These are phyloP conservation scores for Mortierella sp. DNA, from an alignment of 371 early-diverging fungal genomes.

Conservation along the genomic window DNA sequence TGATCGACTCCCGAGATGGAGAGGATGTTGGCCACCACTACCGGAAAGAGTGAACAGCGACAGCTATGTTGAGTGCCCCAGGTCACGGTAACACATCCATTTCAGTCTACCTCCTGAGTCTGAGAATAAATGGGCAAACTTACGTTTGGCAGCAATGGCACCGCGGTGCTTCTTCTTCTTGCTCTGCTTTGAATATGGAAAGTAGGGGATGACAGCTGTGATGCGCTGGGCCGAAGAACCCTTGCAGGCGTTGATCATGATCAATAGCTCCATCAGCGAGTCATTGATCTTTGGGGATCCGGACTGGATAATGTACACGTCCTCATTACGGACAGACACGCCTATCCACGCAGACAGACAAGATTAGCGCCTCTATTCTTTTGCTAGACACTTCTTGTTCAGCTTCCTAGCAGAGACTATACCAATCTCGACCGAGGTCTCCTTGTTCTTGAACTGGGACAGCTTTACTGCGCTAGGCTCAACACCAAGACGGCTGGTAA, in stretches of 20 bases:
- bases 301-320: conserved; percentile 97
- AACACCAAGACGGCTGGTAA: conserved; percentile 84
- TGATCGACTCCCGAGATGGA: conserved; percentile 96
- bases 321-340: conserved; percentile 93
- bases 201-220: conserved; percentile 93
- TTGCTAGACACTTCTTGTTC: neutral
- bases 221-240: conserved; percentile 91
- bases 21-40: conserved; percentile 96
- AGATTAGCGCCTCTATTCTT: too few species aligned
- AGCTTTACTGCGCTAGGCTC: conserved; percentile 77
- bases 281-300: conserved; percentile 93
- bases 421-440: conserved; percentile 78
- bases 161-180: conserved; percentile 96
- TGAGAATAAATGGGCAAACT: conserved; percentile 11
- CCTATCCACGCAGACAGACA: too few species aligned
- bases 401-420: neutral
- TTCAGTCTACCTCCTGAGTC: too few species aligned
- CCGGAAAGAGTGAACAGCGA: neutral
- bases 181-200: conserved; percentile 96
- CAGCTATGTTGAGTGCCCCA: neutral
- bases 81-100: neutral
- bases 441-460: conserved; percentile 83
- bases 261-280: conserved; percentile 95
- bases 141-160: conserved; percentile 94
- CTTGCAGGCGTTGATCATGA: conserved; percentile 96